phyloP scores from a whole-genome alignment of 2,329 filamentous ascomycete genomes.

The Lecanicillium sp. region DNA sequence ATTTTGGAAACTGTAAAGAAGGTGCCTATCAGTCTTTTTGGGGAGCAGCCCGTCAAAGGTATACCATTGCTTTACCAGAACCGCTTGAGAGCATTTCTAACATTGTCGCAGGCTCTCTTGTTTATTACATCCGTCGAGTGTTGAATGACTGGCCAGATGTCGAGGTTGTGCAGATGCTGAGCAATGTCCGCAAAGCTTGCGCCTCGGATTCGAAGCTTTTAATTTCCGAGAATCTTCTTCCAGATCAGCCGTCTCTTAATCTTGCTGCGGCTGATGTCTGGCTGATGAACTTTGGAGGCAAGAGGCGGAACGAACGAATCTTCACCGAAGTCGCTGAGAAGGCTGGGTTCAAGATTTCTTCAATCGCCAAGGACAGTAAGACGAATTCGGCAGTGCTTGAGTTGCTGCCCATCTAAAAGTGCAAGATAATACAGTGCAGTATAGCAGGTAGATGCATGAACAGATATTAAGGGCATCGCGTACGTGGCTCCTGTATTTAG shows the following conservation, averaged over 20 bases:
- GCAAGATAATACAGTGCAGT: no score
- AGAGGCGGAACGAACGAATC: background rate
- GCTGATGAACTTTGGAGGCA: background rate
- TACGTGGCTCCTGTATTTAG: no score
- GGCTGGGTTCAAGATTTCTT: background rate
- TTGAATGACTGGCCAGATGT: conserved; percentile 30
- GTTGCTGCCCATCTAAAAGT: background rate
- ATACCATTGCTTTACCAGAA: no score
- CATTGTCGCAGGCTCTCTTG: conserved; percentile 20
- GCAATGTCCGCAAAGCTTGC: conserved; percentile 12
- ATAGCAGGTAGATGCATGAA: no score
- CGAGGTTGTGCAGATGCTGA: conserved; percentile 21
- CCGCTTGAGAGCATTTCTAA: background rate
- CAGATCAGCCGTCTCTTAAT: background rate
- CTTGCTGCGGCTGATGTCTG: conserved; percentile 1
- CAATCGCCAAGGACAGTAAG: background rate
- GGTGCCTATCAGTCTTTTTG: conserved; percentile 13
- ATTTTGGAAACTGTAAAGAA: conserved; percentile 14
- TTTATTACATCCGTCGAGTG: conserved; percentile 28
- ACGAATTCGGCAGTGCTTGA: background rate
- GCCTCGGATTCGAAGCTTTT: background rate
- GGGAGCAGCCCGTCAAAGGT: conserved; percentile 13
- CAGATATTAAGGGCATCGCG: no score
- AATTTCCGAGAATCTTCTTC: background rate
- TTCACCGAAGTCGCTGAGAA: background rate